Evolutionary conservation across 768 basidiomycete genomes (phyloP).

Genomic region (Asterophora lycoperdoides): DNA sequence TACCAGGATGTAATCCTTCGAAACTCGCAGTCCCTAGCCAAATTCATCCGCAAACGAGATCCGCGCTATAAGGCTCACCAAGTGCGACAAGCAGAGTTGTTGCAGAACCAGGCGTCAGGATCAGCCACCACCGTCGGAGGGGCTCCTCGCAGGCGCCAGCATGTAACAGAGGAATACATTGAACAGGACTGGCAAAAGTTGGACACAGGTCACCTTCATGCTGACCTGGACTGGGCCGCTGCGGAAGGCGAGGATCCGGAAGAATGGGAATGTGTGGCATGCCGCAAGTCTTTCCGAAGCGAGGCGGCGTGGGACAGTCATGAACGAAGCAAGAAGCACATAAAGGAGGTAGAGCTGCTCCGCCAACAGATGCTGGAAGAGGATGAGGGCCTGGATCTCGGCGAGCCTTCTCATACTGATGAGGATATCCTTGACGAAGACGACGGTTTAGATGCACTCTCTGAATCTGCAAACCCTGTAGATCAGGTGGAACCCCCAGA

Average conservation of each 20-base stretch:
- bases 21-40: slow-evolving; percentile 55
- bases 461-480: neutral
- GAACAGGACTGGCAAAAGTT: slow-evolving; percentile 91
- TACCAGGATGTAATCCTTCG: slow-evolving; percentile 3
- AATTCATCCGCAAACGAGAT: slow-evolving; percentile 82
- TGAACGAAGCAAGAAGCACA: slow-evolving; percentile 91
- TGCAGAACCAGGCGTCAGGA: slow-evolving; percentile 25
- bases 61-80: slow-evolving; percentile 76
- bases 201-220: slow-evolving; percentile 37
- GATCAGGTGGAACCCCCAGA: neutral
- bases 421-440: slow-evolving; percentile 16
- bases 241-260: slow-evolving; percentile 69
- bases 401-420: slow-evolving; percentile 20
- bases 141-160: slow-evolving; percentile 23
- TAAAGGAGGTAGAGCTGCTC: slow-evolving; percentile 79
- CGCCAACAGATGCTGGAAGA: slow-evolving; percentile 75
- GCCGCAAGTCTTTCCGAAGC: slow-evolving; percentile 81
- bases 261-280: slow-evolving; percentile 96
- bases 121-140: slow-evolving; percentile 27
- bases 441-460: slow-evolving; percentile 9
- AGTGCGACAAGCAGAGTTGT: slow-evolving; percentile 40
- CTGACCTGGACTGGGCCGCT: slow-evolving; percentile 71
- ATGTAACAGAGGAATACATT: slow-evolving; percentile 46
- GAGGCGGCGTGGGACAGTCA: slow-evolving; percentile 97
- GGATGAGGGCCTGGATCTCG: slow-evolving; percentile 53